Evolutionary conservation across 140 eudicot genomes (phyloP).

Genomic region (Oenanthe javanica): DNA sequence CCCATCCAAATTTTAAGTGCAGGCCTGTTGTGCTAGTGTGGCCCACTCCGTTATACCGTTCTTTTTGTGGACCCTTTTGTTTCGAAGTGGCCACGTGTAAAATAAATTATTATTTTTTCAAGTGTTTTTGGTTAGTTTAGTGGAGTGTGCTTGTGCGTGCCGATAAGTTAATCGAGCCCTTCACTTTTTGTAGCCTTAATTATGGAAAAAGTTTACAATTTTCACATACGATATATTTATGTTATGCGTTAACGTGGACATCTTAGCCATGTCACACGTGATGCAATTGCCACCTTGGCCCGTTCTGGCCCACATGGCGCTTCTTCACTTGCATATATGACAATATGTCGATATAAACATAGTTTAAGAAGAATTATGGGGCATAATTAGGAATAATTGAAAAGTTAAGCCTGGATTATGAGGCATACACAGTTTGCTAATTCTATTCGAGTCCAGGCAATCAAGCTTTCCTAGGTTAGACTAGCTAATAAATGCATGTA

Average conservation of each 20-base stretch:
- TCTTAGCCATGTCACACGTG: slow-evolving; percentile 12
- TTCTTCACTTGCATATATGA: too few relatives aligned
- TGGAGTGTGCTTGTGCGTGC: slow-evolving; percentile 6
- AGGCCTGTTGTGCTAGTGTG: slow-evolving; percentile 24
- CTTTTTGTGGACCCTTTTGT: too few relatives aligned
- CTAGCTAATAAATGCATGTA: neutral
- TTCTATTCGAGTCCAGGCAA: neutral
- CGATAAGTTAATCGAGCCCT: neutral
- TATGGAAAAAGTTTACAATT: neutral
- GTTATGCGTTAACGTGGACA: neutral
- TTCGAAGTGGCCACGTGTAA: slow-evolving; percentile 16
- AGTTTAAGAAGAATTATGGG: neutral
- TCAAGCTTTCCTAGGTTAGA: neutral
- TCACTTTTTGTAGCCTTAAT: neutral
- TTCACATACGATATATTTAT: neutral
- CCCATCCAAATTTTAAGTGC: slow-evolving; percentile 19
- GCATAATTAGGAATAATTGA: slow-evolving; percentile 4
- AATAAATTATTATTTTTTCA: neutral
- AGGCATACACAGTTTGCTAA: neutral
- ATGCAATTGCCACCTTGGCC: slow-evolving; percentile 16
- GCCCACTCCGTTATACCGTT: slow-evolving; percentile 17
- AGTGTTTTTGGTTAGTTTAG: neutral
- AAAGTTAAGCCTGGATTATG: neutral
- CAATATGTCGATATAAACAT: neutral
- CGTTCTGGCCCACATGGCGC: neutral